Conservation (phyloP, 352 stramenopile genomes). For the Phytophthora syringae region DNA sequence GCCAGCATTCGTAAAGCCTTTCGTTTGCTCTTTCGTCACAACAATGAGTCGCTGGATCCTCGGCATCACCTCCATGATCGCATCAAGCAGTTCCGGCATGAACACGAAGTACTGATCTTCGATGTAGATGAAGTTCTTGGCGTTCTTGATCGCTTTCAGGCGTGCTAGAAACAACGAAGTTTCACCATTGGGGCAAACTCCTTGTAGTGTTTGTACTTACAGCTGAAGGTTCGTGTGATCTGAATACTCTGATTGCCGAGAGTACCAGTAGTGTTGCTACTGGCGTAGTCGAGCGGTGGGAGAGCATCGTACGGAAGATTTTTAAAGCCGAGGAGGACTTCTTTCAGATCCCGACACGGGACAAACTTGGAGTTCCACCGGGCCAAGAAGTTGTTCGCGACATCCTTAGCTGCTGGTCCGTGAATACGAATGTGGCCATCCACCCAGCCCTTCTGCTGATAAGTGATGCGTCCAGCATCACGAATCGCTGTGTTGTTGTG, state of each 20-base stretch:
- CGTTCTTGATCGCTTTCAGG: constrained; percentile 42
- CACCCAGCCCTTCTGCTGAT: constrained; percentile 53
- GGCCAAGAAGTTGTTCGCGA: constrained; percentile 54
- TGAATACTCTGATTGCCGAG: constrained; percentile 39
- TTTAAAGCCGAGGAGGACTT: constrained; percentile 44
- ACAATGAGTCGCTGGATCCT: constrained; percentile 50
- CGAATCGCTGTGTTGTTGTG: constrained; percentile 54
- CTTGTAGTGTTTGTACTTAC: no score
- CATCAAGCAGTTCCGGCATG: constrained; percentile 44
- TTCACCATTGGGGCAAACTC: constrained; percentile 55
- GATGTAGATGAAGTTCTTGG: no score
- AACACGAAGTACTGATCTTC: constrained; percentile 25
- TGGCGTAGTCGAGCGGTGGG: constrained; percentile 1
- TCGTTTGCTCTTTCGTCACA: constrained; percentile 35
- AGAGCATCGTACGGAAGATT: constrained; percentile 27
- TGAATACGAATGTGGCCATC: constrained; percentile 54
- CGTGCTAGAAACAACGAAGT: constrained; percentile 43
- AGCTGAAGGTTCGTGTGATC: no score
- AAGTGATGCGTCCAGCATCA: constrained; percentile 33
- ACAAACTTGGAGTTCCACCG: constrained; percentile 55
- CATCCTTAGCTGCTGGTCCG: constrained; percentile 48
- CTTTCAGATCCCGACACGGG: constrained; percentile 25
- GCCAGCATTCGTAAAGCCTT: constrained; percentile 22
- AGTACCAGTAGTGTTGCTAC: constrained; percentile 1
- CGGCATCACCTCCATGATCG: constrained; percentile 48